phyloP scores from a whole-genome alignment of 2,329 filamentous ascomycete genomes.

The Scedosporium aurantiacum region DNA sequence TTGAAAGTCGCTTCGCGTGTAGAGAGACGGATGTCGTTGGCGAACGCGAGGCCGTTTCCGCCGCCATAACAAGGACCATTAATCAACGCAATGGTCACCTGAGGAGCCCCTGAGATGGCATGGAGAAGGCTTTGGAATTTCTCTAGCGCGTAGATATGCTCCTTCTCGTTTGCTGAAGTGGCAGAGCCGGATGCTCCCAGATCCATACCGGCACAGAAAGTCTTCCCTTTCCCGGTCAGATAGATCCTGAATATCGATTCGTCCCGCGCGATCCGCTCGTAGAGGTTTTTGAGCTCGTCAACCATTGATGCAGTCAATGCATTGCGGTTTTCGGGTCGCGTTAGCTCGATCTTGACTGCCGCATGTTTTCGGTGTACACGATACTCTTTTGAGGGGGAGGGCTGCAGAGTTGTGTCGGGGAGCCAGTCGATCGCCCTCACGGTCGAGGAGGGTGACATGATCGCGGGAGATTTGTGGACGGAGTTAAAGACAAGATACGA shows the following conservation, averaged over 20 bases:
- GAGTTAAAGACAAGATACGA: not conserved
- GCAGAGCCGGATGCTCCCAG: not conserved
- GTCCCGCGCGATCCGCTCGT: conserved; percentile 14
- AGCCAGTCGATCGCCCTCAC: not conserved
- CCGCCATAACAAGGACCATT: conserved; percentile 27
- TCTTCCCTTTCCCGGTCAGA: conserved; percentile 19
- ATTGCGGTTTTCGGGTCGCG: conserved; percentile 23
- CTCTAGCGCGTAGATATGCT: not conserved
- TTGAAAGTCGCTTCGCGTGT: conserved; percentile 11
- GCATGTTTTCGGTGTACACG: not conserved
- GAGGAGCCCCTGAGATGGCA: conserved; percentile 22
- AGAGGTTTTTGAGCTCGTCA: conserved; percentile 15
- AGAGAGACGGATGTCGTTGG: conserved; percentile 23
- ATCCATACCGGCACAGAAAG: conserved; percentile 28
- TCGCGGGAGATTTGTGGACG: not conserved
- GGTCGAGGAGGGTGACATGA: not conserved
- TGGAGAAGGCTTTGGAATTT: conserved; percentile 19
- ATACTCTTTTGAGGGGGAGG: not conserved
- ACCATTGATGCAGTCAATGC: conserved; percentile 23
- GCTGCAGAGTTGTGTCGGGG: not conserved
- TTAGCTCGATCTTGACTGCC: conserved; percentile 13
- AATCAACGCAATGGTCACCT: conserved; percentile 25
- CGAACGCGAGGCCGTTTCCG: conserved; percentile 27
- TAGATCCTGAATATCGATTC: conserved; percentile 18
- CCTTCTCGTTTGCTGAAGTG: not conserved